phyloP scores from a whole-genome alignment of 108 stramenopile genomes.

The Fragilariopsis cylindrus region DNA sequence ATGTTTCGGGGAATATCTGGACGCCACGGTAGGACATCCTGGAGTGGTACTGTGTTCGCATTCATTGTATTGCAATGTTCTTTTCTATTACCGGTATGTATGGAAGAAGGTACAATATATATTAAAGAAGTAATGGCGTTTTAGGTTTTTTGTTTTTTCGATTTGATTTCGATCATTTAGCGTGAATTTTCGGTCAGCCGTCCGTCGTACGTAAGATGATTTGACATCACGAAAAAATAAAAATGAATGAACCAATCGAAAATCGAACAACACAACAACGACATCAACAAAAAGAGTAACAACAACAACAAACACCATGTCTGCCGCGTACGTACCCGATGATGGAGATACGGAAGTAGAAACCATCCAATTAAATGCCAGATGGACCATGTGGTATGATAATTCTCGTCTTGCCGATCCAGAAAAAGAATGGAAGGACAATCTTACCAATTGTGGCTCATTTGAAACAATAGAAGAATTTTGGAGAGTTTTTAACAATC shows the following conservation, averaged over 20 bases:
- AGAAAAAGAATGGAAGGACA: constrained; percentile 86
- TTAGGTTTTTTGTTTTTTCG: background rate
- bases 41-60: constrained; percentile 34
- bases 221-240: too few relatives aligned
- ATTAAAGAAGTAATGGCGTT: too few relatives aligned
- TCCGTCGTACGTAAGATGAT: too few relatives aligned
- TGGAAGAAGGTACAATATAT: background rate
- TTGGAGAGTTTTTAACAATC: constrained; percentile 92
- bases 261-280: background rate
- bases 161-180: background rate
- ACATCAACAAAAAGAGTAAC: background rate
- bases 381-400: constrained; percentile 93
- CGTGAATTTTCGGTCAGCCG: background rate
- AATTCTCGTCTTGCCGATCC: constrained; percentile 83
- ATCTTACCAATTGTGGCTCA: constrained; percentile 79
- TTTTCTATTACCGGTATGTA: background rate
- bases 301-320: constrained; percentile 9
- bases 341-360: background rate
- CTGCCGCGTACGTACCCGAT: background rate
- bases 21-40: constrained; percentile 43
- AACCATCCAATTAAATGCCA: constrained; percentile 53
- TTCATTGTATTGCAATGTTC: constrained; percentile 15
- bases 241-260: too few relatives aligned
- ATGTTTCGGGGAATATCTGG: constrained; percentile 27
- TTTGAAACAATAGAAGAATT: constrained; percentile 89